phyloP scores from a whole-genome alignment of 108 stramenopile genomes.

The Mediolabrus comicus region DNA sequence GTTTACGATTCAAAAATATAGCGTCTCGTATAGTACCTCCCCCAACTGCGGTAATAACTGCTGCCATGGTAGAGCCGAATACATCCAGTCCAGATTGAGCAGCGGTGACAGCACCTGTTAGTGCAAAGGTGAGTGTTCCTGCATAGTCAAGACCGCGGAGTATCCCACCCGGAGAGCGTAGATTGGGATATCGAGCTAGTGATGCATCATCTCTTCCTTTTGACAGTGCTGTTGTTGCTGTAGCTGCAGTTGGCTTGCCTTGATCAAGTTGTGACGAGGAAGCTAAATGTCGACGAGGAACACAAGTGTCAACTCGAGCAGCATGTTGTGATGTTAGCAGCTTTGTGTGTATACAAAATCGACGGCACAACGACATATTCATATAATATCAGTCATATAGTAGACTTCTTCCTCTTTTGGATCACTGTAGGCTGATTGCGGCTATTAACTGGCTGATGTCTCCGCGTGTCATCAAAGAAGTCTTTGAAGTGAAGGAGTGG shows the following conservation, averaged over 20 bases:
- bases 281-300: not conserved
- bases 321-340: not conserved
- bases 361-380: not conserved
- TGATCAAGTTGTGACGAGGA: not conserved
- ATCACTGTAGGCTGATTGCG: too few species aligned
- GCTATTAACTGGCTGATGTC: too few species aligned
- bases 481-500: too few species aligned
- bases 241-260: not conserved
- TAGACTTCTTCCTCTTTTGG: too few species aligned
- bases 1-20: conserved; percentile 16
- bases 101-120: conserved; percentile 53
- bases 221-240: not conserved
- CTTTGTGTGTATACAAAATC: not conserved
- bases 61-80: conserved; percentile 53
- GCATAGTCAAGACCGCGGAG: not conserved
- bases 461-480: too few species aligned
- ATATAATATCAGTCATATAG: too few species aligned
- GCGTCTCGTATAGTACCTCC: conserved; percentile 63
- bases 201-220: not conserved
- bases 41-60: conserved; percentile 51
- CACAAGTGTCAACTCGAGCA: not conserved
- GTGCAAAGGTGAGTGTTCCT: conserved; percentile 48
- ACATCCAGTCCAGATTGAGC: conserved; percentile 59
- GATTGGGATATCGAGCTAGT: not conserved
- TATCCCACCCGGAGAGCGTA: not conserved